Conservation (phyloP, 2,329 filamentous ascomycete genomes). For the Chalaropsis ovoidea region DNA sequence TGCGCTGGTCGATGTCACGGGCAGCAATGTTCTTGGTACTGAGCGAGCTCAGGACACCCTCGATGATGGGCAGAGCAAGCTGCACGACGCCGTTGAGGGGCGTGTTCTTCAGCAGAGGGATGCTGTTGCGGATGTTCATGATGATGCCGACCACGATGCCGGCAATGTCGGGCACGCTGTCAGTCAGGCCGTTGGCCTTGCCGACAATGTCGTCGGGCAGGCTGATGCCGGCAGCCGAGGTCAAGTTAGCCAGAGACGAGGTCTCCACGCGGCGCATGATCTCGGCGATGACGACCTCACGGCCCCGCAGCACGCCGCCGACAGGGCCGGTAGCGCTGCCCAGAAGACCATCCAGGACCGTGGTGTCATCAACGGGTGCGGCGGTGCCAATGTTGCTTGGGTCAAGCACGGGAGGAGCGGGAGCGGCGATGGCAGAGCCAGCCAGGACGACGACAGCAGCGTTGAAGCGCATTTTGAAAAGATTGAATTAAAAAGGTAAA, state of each 20-base stretch:
- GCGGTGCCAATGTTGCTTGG: no score
- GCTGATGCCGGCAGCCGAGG: conserved; percentile 8
- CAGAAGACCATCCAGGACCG: no score
- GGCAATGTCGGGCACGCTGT: conserved; percentile 11
- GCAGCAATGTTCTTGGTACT: neutral
- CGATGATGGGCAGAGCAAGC: conserved; percentile 16
- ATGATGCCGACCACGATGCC: conserved; percentile 19
- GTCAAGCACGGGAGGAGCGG: neutral
- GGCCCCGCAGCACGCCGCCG: neutral
- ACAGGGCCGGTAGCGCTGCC: no score
- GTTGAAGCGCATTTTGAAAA: conserved; percentile 24
- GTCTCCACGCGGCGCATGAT: neutral
- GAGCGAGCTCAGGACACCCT: conserved; percentile 18
- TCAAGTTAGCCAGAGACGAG: neutral
- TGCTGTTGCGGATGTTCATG: conserved; percentile 10
- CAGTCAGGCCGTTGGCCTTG: conserved; percentile 12
- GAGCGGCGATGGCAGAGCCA: conserved; percentile 20
- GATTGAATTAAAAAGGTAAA: conserved; percentile 3
- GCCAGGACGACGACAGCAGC: conserved; percentile 16
- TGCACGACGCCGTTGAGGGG: conserved; percentile 18
- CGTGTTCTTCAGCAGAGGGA: conserved; percentile 2
- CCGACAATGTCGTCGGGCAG: conserved; percentile 12
- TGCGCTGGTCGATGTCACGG: neutral
- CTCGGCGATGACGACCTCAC: neutral
- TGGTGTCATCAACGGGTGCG: no score